Evolutionary conservation across 2,329 filamentous ascomycete species (phyloP).

Genomic region (Penicillium polonicum): DNA sequence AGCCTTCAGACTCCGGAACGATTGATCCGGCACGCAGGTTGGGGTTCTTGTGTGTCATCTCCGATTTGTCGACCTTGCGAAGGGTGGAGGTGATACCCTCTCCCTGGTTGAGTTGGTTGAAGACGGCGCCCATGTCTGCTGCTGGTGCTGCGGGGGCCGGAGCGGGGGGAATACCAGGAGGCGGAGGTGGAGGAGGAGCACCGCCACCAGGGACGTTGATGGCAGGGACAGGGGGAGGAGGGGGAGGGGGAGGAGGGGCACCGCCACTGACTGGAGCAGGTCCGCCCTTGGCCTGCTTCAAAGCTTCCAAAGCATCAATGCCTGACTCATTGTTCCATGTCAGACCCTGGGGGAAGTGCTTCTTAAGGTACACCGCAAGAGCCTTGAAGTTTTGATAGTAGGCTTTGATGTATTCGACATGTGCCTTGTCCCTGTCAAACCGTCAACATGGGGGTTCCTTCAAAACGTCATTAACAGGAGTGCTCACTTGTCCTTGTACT

Average conservation of each 20-base stretch:
- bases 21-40: slow-evolving; percentile 71
- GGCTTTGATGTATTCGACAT: slow-evolving; percentile 86
- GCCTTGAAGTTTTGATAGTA: slow-evolving; percentile 89
- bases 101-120: slow-evolving; percentile 86
- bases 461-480: background rate
- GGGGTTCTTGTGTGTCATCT: slow-evolving; percentile 99
- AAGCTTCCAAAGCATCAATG: slow-evolving; percentile 67
- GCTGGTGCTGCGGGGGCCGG: slow-evolving; percentile 48
- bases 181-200: slow-evolving; percentile 66
- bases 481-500: slow-evolving; percentile 75
- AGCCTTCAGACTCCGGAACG: slow-evolving; percentile 57
- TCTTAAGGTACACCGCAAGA: slow-evolving; percentile 78
- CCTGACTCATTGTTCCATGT: slow-evolving; percentile 81
- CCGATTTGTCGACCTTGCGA: slow-evolving; percentile 87
- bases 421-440: slow-evolving; percentile 65
- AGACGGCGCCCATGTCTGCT: slow-evolving; percentile 79
- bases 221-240: slow-evolving; percentile 49
- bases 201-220: slow-evolving; percentile 54
- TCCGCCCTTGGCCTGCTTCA: slow-evolving; percentile 57
- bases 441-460: slow-evolving; percentile 20
- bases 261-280: slow-evolving; percentile 37
- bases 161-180: slow-evolving; percentile 61
- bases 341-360: slow-evolving; percentile 75
- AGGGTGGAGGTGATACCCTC: slow-evolving; percentile 83
- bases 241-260: slow-evolving; percentile 49